Base-by-base conservation (phyloP, 139 green algal species). In the Chlorella vulgaris region DNA sequence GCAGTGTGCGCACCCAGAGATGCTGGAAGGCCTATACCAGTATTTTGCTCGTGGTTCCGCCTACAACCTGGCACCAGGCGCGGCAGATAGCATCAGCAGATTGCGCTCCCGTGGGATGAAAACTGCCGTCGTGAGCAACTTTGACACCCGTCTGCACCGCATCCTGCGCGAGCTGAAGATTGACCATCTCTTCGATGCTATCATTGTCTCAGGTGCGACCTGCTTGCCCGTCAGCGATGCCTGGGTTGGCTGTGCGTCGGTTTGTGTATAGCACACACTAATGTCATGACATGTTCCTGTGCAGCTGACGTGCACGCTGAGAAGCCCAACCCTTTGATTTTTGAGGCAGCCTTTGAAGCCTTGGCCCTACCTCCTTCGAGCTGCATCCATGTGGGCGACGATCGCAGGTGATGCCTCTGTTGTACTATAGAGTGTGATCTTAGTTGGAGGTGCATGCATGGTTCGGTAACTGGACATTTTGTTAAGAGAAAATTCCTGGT, bases 311-410 rank as follows among this genome's bases (percentile, higher is more conserved):
- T 97, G 24, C 83, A 85, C 0, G 91, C 79, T 0, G 95, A 98
- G 86, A 98, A 98, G 86, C 95, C 95, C 42, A 96, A 96, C 85
- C 94, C 93, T 2, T 69, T 88, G 26, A 94, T 97, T 35, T 98
- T 98, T 78, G 84, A 95, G 53, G 70, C 47, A 0, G 92, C 91
- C 0, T 88, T 88, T 36, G 65, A 89, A 40, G 21, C 51, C 15
- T 83, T 95, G 53, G 83, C 79, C 4, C 69, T 95, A 36, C 24
- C 80, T 15, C 83, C 93, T 26, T 40, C 74, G 1, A 71, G 93
- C 42, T 89, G 85, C 4, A 81, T 97, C 35, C 93, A 96, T 77
- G 88, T 97, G 26, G 93, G 93, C 0, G 93, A 97, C 53, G 93
- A 97, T 83, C 66, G 86, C 29, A 81, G 86, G 85, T 87, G 71